Conservation (phyloP, 441 rosid genomes). For the Populus hybrid region DNA sequence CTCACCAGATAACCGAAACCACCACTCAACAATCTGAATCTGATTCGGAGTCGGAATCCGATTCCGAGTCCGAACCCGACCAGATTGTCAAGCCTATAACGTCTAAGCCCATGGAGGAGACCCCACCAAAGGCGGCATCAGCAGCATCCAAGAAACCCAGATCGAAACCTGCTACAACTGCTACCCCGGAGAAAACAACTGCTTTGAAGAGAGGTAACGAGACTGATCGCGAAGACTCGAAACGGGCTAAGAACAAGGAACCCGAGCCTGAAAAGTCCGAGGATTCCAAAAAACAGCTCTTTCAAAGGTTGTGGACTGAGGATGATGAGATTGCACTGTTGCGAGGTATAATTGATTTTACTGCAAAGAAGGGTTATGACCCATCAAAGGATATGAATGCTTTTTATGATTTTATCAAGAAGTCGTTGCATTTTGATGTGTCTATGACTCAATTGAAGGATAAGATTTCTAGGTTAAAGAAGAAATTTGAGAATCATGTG, state of each 20-base stretch:
- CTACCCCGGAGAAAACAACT: slow-evolving; percentile 14
- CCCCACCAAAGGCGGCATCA: slow-evolving; percentile 15
- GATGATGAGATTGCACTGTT: slow-evolving; percentile 40
- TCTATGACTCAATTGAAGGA: slow-evolving; percentile 28
- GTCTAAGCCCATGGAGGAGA: slow-evolving; percentile 22
- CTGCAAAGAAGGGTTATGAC: slow-evolving; percentile 26
- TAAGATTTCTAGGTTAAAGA: slow-evolving; percentile 37
- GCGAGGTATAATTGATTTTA: slow-evolving; percentile 38
- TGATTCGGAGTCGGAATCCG: slow-evolving; percentile 22
- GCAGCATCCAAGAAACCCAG: slow-evolving; percentile 15
- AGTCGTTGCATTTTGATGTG: slow-evolving; percentile 32
- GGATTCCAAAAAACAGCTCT: neutral
- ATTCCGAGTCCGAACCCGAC: slow-evolving; percentile 33
- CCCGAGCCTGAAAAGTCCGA: neutral
- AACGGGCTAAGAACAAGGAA: slow-evolving; percentile 33
- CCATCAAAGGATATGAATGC: slow-evolving; percentile 30
- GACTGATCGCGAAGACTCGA: slow-evolving; percentile 14
- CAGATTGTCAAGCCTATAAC: slow-evolving; percentile 28
- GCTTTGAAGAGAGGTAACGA: slow-evolving; percentile 19
- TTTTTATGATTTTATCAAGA: slow-evolving; percentile 34
- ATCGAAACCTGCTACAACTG: neutral
- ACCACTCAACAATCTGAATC: slow-evolving; percentile 7
- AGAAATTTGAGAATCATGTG: slow-evolving; percentile 33
- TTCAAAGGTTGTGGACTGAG: slow-evolving; percentile 14
- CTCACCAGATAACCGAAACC: slow-evolving; percentile 11